Evolutionary conservation across 176 grass and related monocot species (phyloP).

Genomic region (Chrysopogon serrulatus): DNA sequence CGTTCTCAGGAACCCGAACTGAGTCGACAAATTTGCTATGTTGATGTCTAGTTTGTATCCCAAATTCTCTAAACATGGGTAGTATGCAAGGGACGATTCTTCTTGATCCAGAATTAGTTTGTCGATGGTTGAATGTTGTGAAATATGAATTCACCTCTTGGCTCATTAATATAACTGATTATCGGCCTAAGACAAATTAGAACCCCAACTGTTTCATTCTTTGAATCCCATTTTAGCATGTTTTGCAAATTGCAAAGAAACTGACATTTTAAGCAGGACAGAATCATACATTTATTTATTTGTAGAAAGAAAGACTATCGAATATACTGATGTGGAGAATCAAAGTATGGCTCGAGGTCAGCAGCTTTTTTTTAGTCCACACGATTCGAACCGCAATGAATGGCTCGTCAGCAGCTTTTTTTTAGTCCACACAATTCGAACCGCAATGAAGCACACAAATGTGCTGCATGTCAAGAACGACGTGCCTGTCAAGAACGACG

Average conservation of each 20-base stretch:
- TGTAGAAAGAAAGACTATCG: too few relatives aligned
- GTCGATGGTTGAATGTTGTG: neutral
- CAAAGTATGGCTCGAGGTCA: too few relatives aligned
- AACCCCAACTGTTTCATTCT: neutral
- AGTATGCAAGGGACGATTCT: neutral
- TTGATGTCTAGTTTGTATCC: neutral
- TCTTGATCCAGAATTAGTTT: neutral
- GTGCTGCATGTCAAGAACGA: too few relatives aligned
- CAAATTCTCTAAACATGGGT: neutral
- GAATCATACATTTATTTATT: too few relatives aligned
- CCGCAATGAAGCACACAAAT: too few relatives aligned
- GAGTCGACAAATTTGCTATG: neutral
- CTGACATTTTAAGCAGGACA: neutral
- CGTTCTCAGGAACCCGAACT: constrained; percentile 84
- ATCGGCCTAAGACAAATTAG: neutral
- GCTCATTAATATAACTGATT: neutral
- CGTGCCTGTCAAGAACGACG: too few relatives aligned
- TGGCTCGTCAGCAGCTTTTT: too few relatives aligned
- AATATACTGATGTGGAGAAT: too few relatives aligned
- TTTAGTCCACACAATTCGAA: too few relatives aligned
- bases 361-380: too few relatives aligned
- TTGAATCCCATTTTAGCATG: neutral
- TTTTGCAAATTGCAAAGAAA: neutral
- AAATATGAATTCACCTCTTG: neutral
- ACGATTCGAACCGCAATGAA: too few relatives aligned